A percentile compares a stretch with the other conserved stretches of the same genome.
phyloP scores from a whole-genome alignment of 2,329 filamentous ascomycete genomes.

The Apiospora sp. region DNA sequence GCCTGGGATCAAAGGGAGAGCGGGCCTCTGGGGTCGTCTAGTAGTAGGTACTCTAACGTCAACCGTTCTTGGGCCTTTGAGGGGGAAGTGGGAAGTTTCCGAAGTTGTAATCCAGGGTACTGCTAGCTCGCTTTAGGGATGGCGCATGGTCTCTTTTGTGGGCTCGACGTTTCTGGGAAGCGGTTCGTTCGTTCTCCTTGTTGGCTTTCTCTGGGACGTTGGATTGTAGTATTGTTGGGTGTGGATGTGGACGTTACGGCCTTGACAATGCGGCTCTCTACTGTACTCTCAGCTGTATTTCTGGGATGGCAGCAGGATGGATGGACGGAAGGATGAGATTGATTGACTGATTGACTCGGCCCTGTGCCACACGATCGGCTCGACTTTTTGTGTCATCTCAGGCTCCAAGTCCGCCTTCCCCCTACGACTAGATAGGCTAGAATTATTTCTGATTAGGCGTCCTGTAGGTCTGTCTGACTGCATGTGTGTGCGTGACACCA shows the following conservation, averaged over 20 bases:
- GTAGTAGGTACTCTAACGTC: neutral
- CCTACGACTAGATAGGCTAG: neutral
- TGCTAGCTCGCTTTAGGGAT: slow-evolving; percentile 26
- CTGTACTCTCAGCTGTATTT: neutral
- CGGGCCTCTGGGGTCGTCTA: neutral
- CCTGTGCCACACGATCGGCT: slow-evolving; percentile 12
- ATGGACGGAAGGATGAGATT: neutral
- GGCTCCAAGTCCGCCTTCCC: neutral
- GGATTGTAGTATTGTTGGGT: neutral
- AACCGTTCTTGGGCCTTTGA: neutral
- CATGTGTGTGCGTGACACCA: slow-evolving; percentile 1
- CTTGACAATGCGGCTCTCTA: neutral
- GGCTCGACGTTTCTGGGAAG: slow-evolving; percentile 14
- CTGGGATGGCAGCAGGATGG: neutral
- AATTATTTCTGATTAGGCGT: neutral
- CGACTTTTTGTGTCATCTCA: neutral
- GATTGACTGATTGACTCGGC: neutral
- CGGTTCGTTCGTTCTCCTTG: neutral
- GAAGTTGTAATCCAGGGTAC: neutral
- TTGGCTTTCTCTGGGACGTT: neutral
- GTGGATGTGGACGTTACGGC: neutral
- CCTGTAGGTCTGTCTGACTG: slow-evolving; percentile 8
- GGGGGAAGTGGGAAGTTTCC: neutral
- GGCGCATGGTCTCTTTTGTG: slow-evolving; percentile 22
- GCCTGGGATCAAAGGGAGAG: too few relatives aligned